These are phyloP conservation scores for Amylostereum chailletii DNA, from an alignment of 1,284 basidiomycete genomes.

Conservation along the genomic window DNA sequence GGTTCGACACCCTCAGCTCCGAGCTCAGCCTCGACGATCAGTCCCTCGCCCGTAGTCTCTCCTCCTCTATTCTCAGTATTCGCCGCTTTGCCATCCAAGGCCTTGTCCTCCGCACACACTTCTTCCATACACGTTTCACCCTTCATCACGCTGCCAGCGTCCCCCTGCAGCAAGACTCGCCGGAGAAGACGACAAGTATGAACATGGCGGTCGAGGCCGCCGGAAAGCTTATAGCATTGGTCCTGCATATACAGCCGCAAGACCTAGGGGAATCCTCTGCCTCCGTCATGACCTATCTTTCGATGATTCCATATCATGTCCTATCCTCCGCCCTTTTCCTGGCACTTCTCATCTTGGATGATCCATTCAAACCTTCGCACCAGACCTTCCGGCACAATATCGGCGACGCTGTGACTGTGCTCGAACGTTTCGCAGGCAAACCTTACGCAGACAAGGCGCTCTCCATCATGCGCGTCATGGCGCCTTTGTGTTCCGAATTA, in stretches of 20 bases:
- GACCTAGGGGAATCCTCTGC: slow-evolving; percentile 8
- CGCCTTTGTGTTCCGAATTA: slow-evolving; percentile 55
- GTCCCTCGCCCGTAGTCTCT: slow-evolving; percentile 58
- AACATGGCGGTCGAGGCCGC: slow-evolving; percentile 9
- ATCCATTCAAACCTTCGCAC: slow-evolving; percentile 68
- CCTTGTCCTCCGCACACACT: slow-evolving; percentile 66
- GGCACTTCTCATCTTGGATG: slow-evolving; percentile 71
- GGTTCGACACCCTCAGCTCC: slow-evolving; percentile 62
- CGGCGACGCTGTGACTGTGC: slow-evolving; percentile 54
- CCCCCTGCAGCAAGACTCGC: slow-evolving; percentile 7
- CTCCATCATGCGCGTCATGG: slow-evolving; percentile 57
- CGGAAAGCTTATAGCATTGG: slow-evolving; percentile 8
- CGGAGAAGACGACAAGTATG: slow-evolving; percentile 11
- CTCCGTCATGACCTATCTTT: slow-evolving; percentile 8
- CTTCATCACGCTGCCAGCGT: slow-evolving; percentile 35
- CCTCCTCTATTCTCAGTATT: slow-evolving; percentile 43
- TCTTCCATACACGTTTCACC: slow-evolving; percentile 74
- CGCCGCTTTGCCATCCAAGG: slow-evolving; percentile 68
- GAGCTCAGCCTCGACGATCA: slow-evolving; percentile 72
- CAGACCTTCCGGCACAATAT: slow-evolving; percentile 67
- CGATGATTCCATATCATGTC: slow-evolving; percentile 34
- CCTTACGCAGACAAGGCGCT: slow-evolving; percentile 66
- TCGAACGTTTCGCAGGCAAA: slow-evolving; percentile 56
- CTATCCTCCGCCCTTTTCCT: slow-evolving; percentile 82
- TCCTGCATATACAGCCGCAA: slow-evolving; percentile 6